phyloP scores from a whole-genome alignment of 2,329 filamentous ascomycete genomes.

The Fusarium albosuccineum region DNA sequence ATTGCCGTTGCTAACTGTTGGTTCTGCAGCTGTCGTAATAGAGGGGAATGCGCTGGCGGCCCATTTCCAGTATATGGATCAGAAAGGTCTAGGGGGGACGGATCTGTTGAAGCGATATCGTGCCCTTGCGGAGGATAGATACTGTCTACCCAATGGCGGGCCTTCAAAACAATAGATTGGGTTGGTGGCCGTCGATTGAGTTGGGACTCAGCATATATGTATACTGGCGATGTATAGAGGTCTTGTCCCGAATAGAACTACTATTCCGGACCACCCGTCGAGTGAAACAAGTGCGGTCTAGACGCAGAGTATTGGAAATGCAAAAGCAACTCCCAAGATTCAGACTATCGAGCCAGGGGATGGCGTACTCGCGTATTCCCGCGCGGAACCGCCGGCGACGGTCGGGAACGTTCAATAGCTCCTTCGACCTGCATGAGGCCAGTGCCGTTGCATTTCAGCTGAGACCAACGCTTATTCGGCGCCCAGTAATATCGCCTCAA shows the following conservation, averaged over 20 bases:
- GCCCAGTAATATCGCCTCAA: conserved; percentile 3
- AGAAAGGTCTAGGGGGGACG: conserved; percentile 8
- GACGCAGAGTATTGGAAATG: too few species aligned
- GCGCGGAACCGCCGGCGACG: not conserved
- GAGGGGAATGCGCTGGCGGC: conserved; percentile 29
- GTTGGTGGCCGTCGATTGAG: too few species aligned
- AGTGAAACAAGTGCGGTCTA: too few species aligned
- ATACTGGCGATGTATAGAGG: too few species aligned
- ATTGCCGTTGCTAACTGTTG: not conserved
- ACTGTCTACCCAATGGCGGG: conserved; percentile 1
- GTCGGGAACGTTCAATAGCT: not conserved
- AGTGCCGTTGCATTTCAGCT: conserved; percentile 5
- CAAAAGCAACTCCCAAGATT: not conserved
- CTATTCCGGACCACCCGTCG: too few species aligned
- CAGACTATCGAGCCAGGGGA: not conserved
- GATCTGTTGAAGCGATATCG: conserved; percentile 32
- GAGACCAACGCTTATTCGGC: not conserved
- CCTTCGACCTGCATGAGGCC: conserved; percentile 2
- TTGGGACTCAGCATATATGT: too few species aligned
- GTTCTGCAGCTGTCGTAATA: conserved; percentile 27
- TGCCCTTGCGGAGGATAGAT: conserved; percentile 29
- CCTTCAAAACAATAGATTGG: too few species aligned
- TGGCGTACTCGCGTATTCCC: not conserved
- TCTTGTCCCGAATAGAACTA: too few species aligned
- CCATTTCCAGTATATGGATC: conserved; percentile 36